Percentiles rank a stretch among this genome's conserved stretches.
phyloP scores from a whole-genome alignment of 1,284 basidiomycete genomes.

The Tilletia walkeri region DNA sequence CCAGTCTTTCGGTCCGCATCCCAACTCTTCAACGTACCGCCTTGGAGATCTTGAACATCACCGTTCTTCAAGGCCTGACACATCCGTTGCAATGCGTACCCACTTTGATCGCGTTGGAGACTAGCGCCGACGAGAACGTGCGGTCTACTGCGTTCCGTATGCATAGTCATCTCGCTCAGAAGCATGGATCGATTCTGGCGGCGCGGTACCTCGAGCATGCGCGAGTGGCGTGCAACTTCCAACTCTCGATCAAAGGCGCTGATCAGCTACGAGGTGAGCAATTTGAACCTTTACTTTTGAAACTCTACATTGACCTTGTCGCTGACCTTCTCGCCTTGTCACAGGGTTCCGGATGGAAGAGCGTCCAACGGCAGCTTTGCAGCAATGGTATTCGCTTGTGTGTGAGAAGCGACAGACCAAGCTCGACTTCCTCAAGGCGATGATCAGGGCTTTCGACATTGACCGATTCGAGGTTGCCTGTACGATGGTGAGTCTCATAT shows the following conservation, averaged over 20 bases:
- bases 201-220: constrained; percentile 78
- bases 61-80: constrained; percentile 88
- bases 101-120: constrained; percentile 87
- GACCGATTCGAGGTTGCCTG: constrained; percentile 58
- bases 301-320: constrained; percentile 22
- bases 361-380: constrained; percentile 70
- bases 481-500: constrained; percentile 12
- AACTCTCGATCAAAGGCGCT: constrained; percentile 54
- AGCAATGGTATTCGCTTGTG: constrained; percentile 85
- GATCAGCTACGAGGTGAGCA: constrained; percentile 27
- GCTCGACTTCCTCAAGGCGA: constrained; percentile 79
- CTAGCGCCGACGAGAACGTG: constrained; percentile 66
- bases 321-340: constrained; percentile 4
- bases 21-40: constrained; percentile 73
- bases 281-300: background rate
- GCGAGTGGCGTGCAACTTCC: constrained; percentile 76
- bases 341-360: constrained; percentile 63
- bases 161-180: constrained; percentile 77
- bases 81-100: constrained; percentile 93
- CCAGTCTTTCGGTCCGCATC: constrained; percentile 62
- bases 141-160: constrained; percentile 75
- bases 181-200: constrained; percentile 85
- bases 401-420: constrained; percentile 80
- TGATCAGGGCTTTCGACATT: constrained; percentile 77
- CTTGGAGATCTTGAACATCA: constrained; percentile 85